Percentiles rank a stretch among this genome's conserved stretches.
phyloP scores from a whole-genome alignment of 2,329 filamentous ascomycete species.

The Fusarium sterilihyphosum region DNA sequence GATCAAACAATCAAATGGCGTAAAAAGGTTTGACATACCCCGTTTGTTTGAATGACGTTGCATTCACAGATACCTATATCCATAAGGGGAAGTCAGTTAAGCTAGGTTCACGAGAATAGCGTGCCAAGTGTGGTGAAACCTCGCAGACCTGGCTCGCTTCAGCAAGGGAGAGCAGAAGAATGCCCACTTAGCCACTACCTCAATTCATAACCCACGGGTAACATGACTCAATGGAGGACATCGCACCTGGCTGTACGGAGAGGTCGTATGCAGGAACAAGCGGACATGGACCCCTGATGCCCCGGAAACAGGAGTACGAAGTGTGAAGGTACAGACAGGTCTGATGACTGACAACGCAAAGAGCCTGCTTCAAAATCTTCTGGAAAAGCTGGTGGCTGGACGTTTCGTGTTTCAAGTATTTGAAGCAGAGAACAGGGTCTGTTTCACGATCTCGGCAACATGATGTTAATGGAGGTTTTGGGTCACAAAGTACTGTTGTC shows the following conservation, averaged over 20 bases:
- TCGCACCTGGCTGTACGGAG: constrained; percentile 11
- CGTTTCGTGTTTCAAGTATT: constrained; percentile 40
- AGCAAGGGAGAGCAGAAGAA: constrained; percentile 2
- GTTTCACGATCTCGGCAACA: constrained; percentile 34
- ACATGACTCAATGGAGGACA: constrained; percentile 36
- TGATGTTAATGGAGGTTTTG: constrained; percentile 16
- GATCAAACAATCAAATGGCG: constrained; percentile 31
- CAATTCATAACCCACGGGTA: constrained; percentile 8
- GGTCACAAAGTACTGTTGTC: not conserved
- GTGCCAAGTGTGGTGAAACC: constrained; percentile 31
- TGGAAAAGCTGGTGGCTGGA: constrained; percentile 39
- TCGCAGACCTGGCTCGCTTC: constrained; percentile 27
- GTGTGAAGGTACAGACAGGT: constrained; percentile 17
- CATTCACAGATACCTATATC: constrained; percentile 11
- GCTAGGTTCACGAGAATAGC: constrained; percentile 13
- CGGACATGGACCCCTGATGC: constrained; percentile 31
- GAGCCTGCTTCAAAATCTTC: constrained; percentile 39
- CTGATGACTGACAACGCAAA: constrained; percentile 15
- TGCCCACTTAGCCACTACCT: not conserved
- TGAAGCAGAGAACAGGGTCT: constrained; percentile 29
- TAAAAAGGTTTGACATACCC: constrained; percentile 22
- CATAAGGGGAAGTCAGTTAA: constrained; percentile 9
- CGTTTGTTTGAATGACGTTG: constrained; percentile 26
- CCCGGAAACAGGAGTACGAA: constrained; percentile 31
- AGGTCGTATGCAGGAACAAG: constrained; percentile 34